These are phyloP conservation scores for Xanthoconium purpureum DNA, from an alignment of 768 basidiomycete species.

Conservation along the genomic window DNA sequence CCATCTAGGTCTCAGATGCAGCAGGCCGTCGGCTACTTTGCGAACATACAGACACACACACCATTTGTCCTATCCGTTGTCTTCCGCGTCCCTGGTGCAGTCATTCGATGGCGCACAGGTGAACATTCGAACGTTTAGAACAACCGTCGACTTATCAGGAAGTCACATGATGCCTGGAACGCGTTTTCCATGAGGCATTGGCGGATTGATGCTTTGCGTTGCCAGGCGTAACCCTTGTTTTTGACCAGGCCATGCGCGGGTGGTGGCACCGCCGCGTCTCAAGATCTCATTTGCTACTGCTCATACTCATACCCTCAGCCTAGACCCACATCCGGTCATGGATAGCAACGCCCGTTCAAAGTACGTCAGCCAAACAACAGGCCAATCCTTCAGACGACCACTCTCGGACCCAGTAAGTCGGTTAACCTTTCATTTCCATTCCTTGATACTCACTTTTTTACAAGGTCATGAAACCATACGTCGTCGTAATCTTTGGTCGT, in stretches of 20 bases:
- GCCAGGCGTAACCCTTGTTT: background rate
- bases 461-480: slow-evolving; percentile 12
- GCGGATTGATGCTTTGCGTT: background rate
- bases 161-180: background rate
- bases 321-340: background rate
- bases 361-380: background rate
- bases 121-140: no score
- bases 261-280: background rate
- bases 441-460: background rate
- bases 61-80: no score
- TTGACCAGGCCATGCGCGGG: background rate
- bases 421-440: background rate
- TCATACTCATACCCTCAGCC: background rate
- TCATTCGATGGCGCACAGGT: no score
- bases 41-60: no score
- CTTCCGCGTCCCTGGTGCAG: no score
- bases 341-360: background rate
- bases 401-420: background rate
- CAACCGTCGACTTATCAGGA: no score
- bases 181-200: slow-evolving; percentile 17
- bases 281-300: background rate
- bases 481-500: slow-evolving; percentile 29
- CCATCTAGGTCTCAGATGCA: no score
- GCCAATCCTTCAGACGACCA: background rate
- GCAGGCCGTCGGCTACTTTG: no score